A percentile compares a stretch with the other conserved stretches of the same genome.
phyloP scores from a whole-genome alignment of 2,329 filamentous ascomycete species.

The Aotearoamyces nothofagi region DNA sequence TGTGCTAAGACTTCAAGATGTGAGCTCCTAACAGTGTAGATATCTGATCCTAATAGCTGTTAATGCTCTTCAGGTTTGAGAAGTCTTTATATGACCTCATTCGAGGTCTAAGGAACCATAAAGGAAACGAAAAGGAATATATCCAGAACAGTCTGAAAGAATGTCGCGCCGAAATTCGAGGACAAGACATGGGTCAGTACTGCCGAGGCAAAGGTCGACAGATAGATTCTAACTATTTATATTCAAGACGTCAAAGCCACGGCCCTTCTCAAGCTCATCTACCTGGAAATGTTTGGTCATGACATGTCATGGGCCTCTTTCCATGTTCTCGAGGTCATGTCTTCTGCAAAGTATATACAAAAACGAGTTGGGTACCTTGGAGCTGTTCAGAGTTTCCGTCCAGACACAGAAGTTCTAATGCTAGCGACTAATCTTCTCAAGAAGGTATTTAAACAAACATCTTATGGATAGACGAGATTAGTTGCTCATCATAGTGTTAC shows the following conservation, averaged over 20 bases:
- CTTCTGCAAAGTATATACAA: conserved; percentile 82
- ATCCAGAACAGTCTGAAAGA: conserved; percentile 88
- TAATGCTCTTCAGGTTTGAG: conserved; percentile 92
- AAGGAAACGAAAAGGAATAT: conserved; percentile 88
- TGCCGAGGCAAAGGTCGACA: conserved; percentile 2
- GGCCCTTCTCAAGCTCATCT: conserved; percentile 86
- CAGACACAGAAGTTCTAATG: conserved; percentile 96
- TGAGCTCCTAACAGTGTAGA: too few species aligned
- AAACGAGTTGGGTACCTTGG: conserved; percentile 92
- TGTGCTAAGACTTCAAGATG: too few species aligned
- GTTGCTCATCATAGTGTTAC: too few species aligned
- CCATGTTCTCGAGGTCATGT: conserved; percentile 98
- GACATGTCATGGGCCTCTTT: conserved; percentile 99
- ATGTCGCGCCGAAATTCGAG: conserved; percentile 84
- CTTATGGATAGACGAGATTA: too few species aligned
- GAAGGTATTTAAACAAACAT: conserved; percentile 41
- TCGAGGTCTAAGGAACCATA: conserved; percentile 85
- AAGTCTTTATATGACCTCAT: conserved; percentile 99
- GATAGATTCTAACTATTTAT: too few species aligned
- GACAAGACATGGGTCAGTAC: conserved; percentile 73
- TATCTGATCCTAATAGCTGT: conserved; percentile 1
- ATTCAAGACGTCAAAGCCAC: conserved; percentile 97
- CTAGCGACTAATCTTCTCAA: conserved; percentile 91
- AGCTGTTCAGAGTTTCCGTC: conserved; percentile 87
- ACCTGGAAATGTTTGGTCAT: conserved; percentile 97